These are phyloP conservation scores for Salix purpurea DNA, from an alignment of 345 rosid species.

Conservation along the genomic window DNA sequence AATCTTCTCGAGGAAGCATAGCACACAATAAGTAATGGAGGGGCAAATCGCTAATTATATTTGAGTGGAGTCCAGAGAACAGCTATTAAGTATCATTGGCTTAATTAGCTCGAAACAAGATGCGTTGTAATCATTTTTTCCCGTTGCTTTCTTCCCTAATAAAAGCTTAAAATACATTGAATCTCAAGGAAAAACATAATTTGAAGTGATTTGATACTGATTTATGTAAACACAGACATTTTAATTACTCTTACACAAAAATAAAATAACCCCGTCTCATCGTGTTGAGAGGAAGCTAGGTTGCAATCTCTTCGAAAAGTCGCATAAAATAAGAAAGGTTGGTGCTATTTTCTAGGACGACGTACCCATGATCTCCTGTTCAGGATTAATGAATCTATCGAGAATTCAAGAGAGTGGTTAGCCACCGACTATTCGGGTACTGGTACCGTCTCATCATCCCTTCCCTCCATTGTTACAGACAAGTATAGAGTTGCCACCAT, in stretches of 20 bases:
- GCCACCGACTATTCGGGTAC: neutral
- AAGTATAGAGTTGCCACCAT: neutral
- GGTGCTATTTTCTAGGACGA: conserved; percentile 6
- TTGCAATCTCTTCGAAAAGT: neutral
- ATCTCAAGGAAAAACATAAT: neutral
- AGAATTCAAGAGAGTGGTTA: conserved; percentile 9
- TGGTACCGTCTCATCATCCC: neutral
- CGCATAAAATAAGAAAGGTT: neutral
- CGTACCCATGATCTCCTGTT: conserved; percentile 2
- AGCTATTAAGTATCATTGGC: neutral
- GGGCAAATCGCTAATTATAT: conserved; percentile 8
- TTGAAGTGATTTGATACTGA: no score
- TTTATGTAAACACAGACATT: no score
- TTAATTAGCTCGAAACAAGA: neutral
- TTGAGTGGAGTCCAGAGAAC: neutral
- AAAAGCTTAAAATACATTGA: neutral
- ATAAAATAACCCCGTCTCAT: no score
- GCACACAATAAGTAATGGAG: neutral
- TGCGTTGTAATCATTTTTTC: neutral
- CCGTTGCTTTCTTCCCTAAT: neutral
- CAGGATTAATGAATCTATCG: conserved; percentile 8
- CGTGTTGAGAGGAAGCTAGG: no score
- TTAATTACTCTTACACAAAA: no score
- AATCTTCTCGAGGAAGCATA: neutral
- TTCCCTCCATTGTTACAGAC: neutral